Evolutionary conservation across 495 filamentous ascomycete genomes (phyloP), one percentile per base, ranked within the genome.

Genomic region (Sabuloglossum arenarium): DNA sequence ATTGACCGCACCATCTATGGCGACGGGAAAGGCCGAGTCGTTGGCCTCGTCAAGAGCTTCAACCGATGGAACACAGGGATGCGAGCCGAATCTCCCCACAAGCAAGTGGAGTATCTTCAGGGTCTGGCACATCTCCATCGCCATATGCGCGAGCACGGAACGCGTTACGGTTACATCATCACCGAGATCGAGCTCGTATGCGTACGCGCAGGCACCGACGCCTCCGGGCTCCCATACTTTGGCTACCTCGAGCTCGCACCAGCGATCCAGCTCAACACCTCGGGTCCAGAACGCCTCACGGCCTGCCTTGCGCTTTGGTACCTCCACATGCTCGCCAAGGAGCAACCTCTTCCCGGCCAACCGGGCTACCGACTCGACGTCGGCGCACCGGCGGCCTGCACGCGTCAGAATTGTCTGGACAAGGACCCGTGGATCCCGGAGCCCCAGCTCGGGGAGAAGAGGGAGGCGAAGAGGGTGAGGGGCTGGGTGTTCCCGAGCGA

Each of bases 1-100:
- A 75, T 75, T 50, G 84, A 86, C 57, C 68, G 75, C 58, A 87
- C 86, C 51, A n/a, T 58, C 63, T 75, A 77, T 30, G 84, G 84
- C 47, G 78, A 82, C 59, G 78, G 79, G 0, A 81, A 83, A 5
- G 86, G 83, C 4, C 84, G 87, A 42, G 78, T 93, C 27, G 86
- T 95, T 39, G 88, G 88, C 6, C 76, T 95, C 6, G 85, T 87
- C 61, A 91, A 89, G 70, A 81, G 78, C 64, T 94, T 87, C 65
- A 84, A 94, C 63, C 79, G 84, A 43, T 95, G 90, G 86, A 94
- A 95, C 72, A 87, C 85, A 3, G 85, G 84, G 56, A 90, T 94
- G 86, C 85, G 88, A 63, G 80, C 80, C 58, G 86, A 89, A 64
- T 76, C 78, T 37, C 83, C 86, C 47, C 74, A 82, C 66, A 79